Conservation (phyloP, 1,139 yeast species). For the Geotrichum carabidarum region DNA sequence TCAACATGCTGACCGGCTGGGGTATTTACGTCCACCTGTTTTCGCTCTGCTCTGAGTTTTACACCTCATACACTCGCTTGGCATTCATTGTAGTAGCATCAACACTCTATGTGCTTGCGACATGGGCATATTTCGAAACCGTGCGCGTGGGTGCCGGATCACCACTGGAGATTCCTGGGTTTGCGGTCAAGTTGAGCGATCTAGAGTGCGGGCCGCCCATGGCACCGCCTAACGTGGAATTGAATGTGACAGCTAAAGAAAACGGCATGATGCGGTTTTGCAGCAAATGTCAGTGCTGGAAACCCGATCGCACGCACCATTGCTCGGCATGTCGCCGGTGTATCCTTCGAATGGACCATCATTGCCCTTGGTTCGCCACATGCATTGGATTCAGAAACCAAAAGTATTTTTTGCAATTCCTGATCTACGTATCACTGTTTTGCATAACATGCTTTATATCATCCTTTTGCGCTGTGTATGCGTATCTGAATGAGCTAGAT, state of each 20-base stretch:
- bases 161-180: slow-evolving; percentile 40
- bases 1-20: slow-evolving; percentile 54
- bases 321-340: slow-evolving; percentile 40
- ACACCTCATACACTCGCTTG: slow-evolving; percentile 26
- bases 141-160: slow-evolving; percentile 51
- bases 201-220: slow-evolving; percentile 27
- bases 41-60: slow-evolving; percentile 30
- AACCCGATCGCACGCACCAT: slow-evolving; percentile 70
- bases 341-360: slow-evolving; percentile 57
- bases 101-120: slow-evolving; percentile 26
- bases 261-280: slow-evolving; percentile 57
- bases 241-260: slow-evolving; percentile 40
- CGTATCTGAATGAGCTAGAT: background rate
- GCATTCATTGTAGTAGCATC: slow-evolving; percentile 28
- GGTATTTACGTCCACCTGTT: slow-evolving; percentile 46
- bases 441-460: slow-evolving; percentile 42
- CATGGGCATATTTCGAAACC: slow-evolving; percentile 51
- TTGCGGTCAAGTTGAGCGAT: slow-evolving; percentile 24
- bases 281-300: slow-evolving; percentile 74
- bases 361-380: slow-evolving; percentile 94
- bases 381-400: slow-evolving; percentile 84
- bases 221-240: slow-evolving; percentile 39
- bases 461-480: slow-evolving; percentile 40
- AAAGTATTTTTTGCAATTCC: slow-evolving; percentile 71
- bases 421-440: slow-evolving; percentile 53